Conservation (phyloP, 2,329 filamentous ascomycete species). For the Microdochium bolleyi region DNA sequence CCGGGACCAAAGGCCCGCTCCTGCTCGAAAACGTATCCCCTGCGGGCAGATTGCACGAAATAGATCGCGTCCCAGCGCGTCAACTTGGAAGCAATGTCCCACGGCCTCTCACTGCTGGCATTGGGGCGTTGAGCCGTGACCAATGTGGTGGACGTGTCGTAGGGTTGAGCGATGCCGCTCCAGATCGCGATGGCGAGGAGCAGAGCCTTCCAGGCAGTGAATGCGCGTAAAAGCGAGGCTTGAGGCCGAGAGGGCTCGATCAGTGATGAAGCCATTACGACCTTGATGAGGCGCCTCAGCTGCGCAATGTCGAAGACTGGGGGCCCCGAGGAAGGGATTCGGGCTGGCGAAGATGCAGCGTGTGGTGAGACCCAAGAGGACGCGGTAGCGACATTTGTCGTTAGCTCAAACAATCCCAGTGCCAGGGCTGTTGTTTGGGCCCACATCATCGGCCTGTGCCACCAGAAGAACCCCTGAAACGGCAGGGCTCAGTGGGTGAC, state of each 20-base stretch:
- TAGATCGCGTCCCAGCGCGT: constrained; percentile 80
- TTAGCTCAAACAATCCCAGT: no score
- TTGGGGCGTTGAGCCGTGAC: constrained; percentile 20
- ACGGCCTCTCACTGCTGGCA: constrained; percentile 23
- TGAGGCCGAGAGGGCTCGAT: neutral
- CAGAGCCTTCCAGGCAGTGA: constrained; percentile 58
- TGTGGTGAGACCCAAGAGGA: no score
- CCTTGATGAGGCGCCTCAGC: neutral
- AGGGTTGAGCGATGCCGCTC: constrained; percentile 48
- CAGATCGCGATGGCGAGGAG: constrained; percentile 53
- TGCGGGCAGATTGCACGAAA: constrained; percentile 53
- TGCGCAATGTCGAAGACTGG: no score
- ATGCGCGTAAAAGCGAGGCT: constrained; percentile 28
- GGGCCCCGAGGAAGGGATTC: no score
- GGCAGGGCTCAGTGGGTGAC: no score
- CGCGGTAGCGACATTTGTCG: no score
- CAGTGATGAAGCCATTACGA: neutral
- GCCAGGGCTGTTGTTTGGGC: no score
- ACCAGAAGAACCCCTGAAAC: no score
- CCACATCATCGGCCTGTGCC: no score
- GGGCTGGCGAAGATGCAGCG: neutral
- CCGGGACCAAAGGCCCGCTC: constrained; percentile 71
- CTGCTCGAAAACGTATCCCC: constrained; percentile 68
- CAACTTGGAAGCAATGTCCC: constrained; percentile 45
- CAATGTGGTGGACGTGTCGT: constrained; percentile 69